Conservation (phyloP, 192 early-diverging fungal species). For the Obelidium mucronatum region DNA sequence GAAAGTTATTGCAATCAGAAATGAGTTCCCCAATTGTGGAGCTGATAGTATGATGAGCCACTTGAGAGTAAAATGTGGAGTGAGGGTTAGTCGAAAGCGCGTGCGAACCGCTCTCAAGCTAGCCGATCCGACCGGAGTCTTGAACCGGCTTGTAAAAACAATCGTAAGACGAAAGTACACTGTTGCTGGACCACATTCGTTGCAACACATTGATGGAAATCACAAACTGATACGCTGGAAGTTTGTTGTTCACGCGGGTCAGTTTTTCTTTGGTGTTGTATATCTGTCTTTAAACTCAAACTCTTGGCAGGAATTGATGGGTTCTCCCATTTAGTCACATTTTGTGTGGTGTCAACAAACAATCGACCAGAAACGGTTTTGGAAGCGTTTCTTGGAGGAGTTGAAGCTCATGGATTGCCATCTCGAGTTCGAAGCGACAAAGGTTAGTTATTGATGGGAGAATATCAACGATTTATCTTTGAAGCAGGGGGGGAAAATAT, state of each 20-base stretch:
- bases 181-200: slow-evolving; percentile 1
- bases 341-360: not conserved
- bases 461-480: not conserved
- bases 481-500: slow-evolving; percentile 1
- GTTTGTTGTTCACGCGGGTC: slow-evolving; percentile 7
- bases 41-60: not conserved
- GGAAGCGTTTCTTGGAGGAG: not conserved
- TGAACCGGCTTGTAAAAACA: not conserved
- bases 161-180: not conserved
- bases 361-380: not conserved
- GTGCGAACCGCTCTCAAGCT: not conserved
- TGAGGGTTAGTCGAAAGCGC: not conserved
- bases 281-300: not conserved
- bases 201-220: slow-evolving; percentile 13
- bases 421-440: slow-evolving; percentile 6
- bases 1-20: not conserved
- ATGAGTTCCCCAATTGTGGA: slow-evolving; percentile 1
- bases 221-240: slow-evolving; percentile 4
- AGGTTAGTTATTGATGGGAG: not conserved
- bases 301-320: not conserved
- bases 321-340: not conserved
- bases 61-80: not conserved
- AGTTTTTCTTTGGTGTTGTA: not conserved
- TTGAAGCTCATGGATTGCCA: not conserved
- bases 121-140: not conserved